Conservation (phyloP, 805 yeast genomes). For the Candida argentea region DNA sequence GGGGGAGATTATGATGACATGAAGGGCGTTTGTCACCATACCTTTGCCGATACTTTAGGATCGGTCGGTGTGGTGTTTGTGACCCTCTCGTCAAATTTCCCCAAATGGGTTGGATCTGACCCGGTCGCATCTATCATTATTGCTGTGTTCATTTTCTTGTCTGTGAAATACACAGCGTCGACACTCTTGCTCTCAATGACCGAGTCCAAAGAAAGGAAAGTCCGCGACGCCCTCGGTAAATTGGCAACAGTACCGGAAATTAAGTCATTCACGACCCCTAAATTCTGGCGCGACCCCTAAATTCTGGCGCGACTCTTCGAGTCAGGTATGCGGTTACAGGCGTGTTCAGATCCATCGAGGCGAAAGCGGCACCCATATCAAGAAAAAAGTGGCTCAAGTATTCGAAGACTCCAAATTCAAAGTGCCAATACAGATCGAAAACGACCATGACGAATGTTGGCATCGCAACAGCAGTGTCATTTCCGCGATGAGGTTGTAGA, state of each 20-base stretch:
- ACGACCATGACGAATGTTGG: constrained; percentile 58
- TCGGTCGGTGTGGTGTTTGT: constrained; percentile 96
- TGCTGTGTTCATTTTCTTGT: constrained; percentile 66
- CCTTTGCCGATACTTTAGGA: constrained; percentile 91
- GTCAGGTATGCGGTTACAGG: constrained; percentile 47
- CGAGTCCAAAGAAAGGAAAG: constrained; percentile 46
- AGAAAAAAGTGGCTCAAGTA: constrained; percentile 48
- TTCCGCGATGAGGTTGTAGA: too few relatives aligned
- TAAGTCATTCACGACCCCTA: constrained; percentile 68
- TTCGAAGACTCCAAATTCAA: constrained; percentile 41
- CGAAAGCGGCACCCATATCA: constrained; percentile 51
- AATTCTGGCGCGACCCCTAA: too few relatives aligned
- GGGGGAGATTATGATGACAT: constrained; percentile 52
- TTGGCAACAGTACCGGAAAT: constrained; percentile 68
- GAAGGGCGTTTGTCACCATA: constrained; percentile 90
- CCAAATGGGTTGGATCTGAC: constrained; percentile 70
- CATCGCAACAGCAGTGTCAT: constrained; percentile 32
- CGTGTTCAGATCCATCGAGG: constrained; percentile 69
- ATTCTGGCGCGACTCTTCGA: constrained; percentile 61
- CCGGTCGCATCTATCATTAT: constrained; percentile 88
- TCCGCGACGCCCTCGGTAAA: constrained; percentile 60
- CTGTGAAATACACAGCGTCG: constrained; percentile 72
- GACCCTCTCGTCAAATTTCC: constrained; percentile 62
- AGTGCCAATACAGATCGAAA: constrained; percentile 58
- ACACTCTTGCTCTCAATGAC: constrained; percentile 57